Evolutionary conservation across 148 eudicot species (phyloP).

Genomic region (Rhododendron henanense): DNA sequence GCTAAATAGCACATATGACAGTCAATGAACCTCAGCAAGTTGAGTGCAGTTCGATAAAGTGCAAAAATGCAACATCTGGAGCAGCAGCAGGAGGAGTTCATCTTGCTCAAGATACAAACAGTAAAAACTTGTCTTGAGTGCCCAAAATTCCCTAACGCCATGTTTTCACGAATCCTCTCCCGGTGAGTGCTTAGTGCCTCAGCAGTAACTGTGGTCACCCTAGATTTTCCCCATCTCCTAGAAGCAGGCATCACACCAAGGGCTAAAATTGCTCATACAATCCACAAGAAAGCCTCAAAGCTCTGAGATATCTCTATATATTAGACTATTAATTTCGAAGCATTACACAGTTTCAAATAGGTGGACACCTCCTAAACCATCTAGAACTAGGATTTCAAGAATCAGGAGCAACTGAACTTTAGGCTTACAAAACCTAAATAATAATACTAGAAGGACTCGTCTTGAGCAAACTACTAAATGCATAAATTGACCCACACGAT

Average conservation of each 20-base stretch:
- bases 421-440: background rate
- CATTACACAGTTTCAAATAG: background rate
- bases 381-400: background rate
- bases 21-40: background rate
- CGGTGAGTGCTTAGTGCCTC: background rate
- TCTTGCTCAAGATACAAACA: background rate
- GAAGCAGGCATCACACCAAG: background rate
- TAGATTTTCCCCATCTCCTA: background rate
- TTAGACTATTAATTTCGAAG: background rate
- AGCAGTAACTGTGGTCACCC: background rate
- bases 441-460: background rate
- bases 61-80: background rate
- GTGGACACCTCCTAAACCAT: background rate
- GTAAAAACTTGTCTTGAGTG: background rate
- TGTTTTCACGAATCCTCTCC: background rate
- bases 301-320: background rate
- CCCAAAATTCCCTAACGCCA: background rate
- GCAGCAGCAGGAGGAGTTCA: slow-evolving; percentile 1
- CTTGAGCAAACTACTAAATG: background rate
- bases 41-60: background rate
- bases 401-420: background rate
- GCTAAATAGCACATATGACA: background rate
- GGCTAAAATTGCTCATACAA: background rate
- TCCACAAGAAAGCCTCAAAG: background rate
- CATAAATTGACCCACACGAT: background rate